Evolutionary conservation across 2,329 filamentous ascomycete species (phyloP), one percentile per base, ranked within the genome.

Genomic region (Diaporthe ampelina): DNA sequence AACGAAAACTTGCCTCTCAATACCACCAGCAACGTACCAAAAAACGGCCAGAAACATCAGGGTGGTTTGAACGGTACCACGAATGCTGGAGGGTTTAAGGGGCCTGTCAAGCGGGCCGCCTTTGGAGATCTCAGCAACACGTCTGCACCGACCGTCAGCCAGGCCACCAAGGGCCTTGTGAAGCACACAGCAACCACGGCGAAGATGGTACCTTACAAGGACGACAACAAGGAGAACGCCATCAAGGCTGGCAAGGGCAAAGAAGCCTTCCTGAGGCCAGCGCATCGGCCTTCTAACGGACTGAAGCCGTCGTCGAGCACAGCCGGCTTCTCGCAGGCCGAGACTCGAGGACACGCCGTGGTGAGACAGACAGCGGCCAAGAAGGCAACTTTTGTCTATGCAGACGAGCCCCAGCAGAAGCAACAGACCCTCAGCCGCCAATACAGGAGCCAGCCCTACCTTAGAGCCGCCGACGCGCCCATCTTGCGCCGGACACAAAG

Each of bases 81-180:
- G 78, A 81, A 88, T 75, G 85, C 88, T 76, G 88, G 86, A 67
- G 88, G 86, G 52, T 83, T 92, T 77, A 94, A 92, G 83, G 88
- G 88, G 71, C 88, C 90, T 73, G 87, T 92, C 72, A 97, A 95
- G 86, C 92, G 95, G 78, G 91, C 92, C 76, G 94, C 91, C 17
- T 95, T 97, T 83, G 94, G 91, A 67, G 95, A 97, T 81, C 89
- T 97, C 76, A 97, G 94, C 86, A 96, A 95, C 80, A 91, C 88
- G 59, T 80, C 87, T 54, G 84, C 85, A 76, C 81, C 82, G 59
- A 72, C 77, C 40, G 56, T 74, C 29, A 74, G 77, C 35, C 80
- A 84, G 67, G 78, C 82, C 40, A 35, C 76, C 72, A 87, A 87
- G 79, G 78, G 77, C 21, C 40, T 76, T 19, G 73, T 77, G 72